A percentile compares a stretch with the other conserved stretches of the same genome.
Evolutionary conservation across 441 rosid genomes (phyloP).

Genomic region (Corymbia calophylla): DNA sequence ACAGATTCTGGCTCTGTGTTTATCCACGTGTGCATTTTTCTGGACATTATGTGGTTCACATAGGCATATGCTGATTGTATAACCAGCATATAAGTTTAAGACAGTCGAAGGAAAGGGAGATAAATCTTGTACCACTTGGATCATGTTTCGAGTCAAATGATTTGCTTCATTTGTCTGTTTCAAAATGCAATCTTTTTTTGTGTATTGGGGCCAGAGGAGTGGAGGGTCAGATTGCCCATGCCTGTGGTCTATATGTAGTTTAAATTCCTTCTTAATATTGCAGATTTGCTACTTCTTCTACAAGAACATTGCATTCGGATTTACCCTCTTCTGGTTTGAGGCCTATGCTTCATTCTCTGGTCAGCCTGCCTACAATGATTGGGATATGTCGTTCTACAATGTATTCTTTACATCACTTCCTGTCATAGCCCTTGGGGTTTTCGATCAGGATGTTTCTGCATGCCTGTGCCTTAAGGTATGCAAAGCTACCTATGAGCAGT

Average conservation of each 20-base stretch:
- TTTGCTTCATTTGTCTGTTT: neutral
- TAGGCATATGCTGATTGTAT: neutral
- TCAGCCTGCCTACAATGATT: constrained; percentile 87
- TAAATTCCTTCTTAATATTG: neutral
- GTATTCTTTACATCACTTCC: constrained; percentile 97
- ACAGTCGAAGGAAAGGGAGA: rapidly evolving
- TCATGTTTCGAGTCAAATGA: neutral
- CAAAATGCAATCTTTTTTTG: rapidly evolving
- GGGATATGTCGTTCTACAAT: constrained; percentile 89
- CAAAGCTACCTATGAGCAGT: rapidly evolving
- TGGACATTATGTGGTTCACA: neutral
- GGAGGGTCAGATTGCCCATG: neutral
- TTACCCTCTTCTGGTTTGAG: constrained; percentile 87
- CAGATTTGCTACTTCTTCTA: constrained; percentile 96
- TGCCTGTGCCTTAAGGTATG: constrained; percentile 74
- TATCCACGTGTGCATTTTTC: neutral
- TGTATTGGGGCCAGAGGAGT: neutral
- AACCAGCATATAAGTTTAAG: neutral
- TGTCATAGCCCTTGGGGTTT: constrained; percentile 87
- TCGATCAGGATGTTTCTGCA: constrained; percentile 89
- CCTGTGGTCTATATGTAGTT: neutral
- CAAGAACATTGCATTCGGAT: constrained; percentile 84
- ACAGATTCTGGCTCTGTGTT: neutral
- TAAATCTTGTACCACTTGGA: too few relatives aligned
- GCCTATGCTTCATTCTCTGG: constrained; percentile 89